Base-by-base conservation (phyloP, 2,329 filamentous ascomycete genomes). In the Colletotrichum sp. region DNA sequence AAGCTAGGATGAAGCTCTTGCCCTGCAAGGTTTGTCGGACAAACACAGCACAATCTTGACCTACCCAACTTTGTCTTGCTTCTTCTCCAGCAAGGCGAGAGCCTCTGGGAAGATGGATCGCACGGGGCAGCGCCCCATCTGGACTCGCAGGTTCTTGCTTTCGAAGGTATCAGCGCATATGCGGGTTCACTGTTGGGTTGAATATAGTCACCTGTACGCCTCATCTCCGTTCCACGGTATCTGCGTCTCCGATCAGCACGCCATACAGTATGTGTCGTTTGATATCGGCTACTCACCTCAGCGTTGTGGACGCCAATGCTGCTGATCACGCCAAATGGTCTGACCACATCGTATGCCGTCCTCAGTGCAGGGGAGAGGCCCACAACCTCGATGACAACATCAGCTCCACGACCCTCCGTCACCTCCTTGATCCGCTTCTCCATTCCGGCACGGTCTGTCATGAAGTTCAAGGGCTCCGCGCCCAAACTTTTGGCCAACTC, bases 381-480 rank as follows among this genome's bases (percentile, higher is more conserved):
- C 30, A 96, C 94, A 8, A 95, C 93, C 83, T 96, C 94, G 79
- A 98, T 92, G 3, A 97, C 92, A 21, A 95, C 92, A 85, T 98
- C 96, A 16, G 96, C 96, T 8, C 96, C 96, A 52, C 96, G 89
- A 9, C 95, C 95, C 18, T 94, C 89, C 0, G 95, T 97, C 64
- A 93, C 90, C 79, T 95, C 93, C 81, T 92, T 92, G 69, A 98
- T 92, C 69, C 93, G 90, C 79, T 90, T 88, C 71, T 92, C 86
- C 83, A 98, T 89, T 5, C 89, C 91, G 52, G 93, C 91, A 64
- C 89, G 89, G 76, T 95, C 91, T 3, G 87, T 92, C 81, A 90
- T 85, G 84, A 96, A 96, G 83, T 98, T 96, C 85, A 96, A 92
- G 1, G 95, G 93, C 84, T 96, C 95, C 4, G 95, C 96, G 4